Evolutionary conservation across 2,329 filamentous ascomycete genomes (phyloP), one percentile per base, ranked within the genome.

Genomic region (Alternaria sp.): DNA sequence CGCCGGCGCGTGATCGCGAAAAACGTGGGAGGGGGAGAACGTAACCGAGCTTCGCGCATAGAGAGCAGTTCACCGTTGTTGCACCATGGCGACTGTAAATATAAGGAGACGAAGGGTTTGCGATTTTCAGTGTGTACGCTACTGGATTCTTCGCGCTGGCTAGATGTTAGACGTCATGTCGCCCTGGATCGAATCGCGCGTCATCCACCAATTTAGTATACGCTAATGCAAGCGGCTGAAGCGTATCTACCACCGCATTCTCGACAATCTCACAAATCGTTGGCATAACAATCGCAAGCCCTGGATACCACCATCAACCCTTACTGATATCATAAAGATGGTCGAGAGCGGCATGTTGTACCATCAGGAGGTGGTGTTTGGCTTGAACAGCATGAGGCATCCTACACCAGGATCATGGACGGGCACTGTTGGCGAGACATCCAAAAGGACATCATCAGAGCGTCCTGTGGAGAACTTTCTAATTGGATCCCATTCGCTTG

Each of bases 91-190:
- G 34, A 41, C 16, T 20, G n/a, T 39, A 16, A 6, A 28, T 7
- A n/a, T 44, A 18, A 34, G 20, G 24, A 34, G 18, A 42, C 22
- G 7, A 38, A 18, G 32, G 24, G 14, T 9, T 16, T 11, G 14
- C 36, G 22, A 39, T 16, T 42, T 43, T 12, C 43, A 18, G 41
- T 54, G 8, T 18, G n/a, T 16, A 38, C 48, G 32, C 9, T 49
- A 43, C 24, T 18, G 24, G 38, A 20, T 55, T 53, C 39, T 48
- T 20, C 56, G 39, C 36, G 32, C 47, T 48, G 47, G 53, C 32
- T 5, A 55, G 18, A 58, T 57, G 46, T 42, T 16, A 56, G 52
- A 65, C 63, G 65, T 67, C 65, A 67, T 64, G 30, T 51, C 34
- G n/a, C 49, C 34, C n/a, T 22, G 14, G 59, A 28, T 51, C 52